Conservation (phyloP, 208 protist genomes). For the Leishmania martiniquensis region DNA sequence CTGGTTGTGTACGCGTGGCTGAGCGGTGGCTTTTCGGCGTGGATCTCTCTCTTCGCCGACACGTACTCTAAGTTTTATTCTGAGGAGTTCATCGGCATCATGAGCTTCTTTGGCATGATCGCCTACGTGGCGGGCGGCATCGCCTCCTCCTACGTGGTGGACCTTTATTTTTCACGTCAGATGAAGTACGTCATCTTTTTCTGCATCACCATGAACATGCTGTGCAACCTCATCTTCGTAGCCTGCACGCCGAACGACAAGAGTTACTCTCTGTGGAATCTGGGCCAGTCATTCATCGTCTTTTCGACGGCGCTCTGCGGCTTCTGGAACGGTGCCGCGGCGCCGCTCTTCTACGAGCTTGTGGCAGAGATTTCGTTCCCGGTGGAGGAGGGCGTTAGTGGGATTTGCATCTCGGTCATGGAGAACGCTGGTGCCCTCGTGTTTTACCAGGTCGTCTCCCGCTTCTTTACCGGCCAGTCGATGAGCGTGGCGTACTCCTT, state of each 20-base stretch:
- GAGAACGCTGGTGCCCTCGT: constrained; percentile 85
- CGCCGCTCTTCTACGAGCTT: constrained; percentile 88
- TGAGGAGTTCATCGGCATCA: constrained; percentile 79
- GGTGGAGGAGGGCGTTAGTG: constrained; percentile 86
- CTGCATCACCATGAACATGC: constrained; percentile 79
- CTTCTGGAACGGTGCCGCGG: constrained; percentile 88
- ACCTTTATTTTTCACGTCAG: constrained; percentile 82
- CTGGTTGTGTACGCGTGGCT: constrained; percentile 84
- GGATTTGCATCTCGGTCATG: constrained; percentile 78
- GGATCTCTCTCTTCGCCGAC: constrained; percentile 85
- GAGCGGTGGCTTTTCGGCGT: constrained; percentile 82
- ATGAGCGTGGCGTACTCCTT: constrained; percentile 88
- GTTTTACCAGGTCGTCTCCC: constrained; percentile 82
- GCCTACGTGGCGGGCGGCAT: constrained; percentile 79
- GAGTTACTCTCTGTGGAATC: constrained; percentile 70
- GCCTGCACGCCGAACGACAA: constrained; percentile 79
- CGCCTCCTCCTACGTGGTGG: constrained; percentile 74
- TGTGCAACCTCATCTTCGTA: constrained; percentile 83
- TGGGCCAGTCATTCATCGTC: constrained; percentile 71
- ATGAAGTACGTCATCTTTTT: constrained; percentile 93
- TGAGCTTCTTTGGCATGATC: constrained; percentile 86
- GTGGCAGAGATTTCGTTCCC: constrained; percentile 88
- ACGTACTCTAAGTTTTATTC: constrained; percentile 69
- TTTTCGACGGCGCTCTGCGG: constrained; percentile 77
- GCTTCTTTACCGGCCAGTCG: constrained; percentile 66